A percentile compares a stretch with the other conserved stretches of the same genome.
These are phyloP conservation scores for Akebia trifoliata DNA, from an alignment of 164 flowering plant species.

Conservation along the genomic window DNA sequence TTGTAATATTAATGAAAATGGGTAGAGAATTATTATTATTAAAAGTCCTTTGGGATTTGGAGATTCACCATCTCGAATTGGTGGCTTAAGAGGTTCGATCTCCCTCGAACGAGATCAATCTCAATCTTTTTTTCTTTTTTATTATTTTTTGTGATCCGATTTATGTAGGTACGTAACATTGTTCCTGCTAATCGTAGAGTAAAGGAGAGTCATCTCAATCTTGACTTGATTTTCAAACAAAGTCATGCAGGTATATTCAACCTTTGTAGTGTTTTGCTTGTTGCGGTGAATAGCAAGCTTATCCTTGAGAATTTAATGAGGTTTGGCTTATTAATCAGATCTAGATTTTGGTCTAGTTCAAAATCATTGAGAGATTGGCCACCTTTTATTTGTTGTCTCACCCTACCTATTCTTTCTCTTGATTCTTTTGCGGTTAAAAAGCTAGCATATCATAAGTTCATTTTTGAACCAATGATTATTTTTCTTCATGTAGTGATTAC, in stretches of 20 bases:
- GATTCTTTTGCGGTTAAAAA: constrained; percentile 73
- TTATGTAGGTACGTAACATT: too few species aligned
- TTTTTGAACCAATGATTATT: constrained; percentile 59
- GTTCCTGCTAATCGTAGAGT: too few species aligned
- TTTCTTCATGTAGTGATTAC: constrained; percentile 46
- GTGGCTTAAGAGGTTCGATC: too few species aligned
- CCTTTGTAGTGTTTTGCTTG: constrained; percentile 84
- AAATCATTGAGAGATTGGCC: constrained; percentile 88
- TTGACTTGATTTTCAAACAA: too few species aligned
- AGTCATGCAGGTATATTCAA: constrained; percentile 95
- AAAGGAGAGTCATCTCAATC: too few species aligned
- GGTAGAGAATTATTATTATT: too few species aligned
- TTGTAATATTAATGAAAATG: too few species aligned
- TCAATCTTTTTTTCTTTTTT: too few species aligned
- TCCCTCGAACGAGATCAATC: too few species aligned
- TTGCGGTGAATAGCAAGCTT: constrained; percentile 87
- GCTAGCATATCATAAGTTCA: constrained; percentile 44
- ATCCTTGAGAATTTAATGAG: constrained; percentile 93
- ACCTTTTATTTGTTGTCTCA: constrained; percentile 79
- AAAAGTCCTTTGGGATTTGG: too few species aligned
- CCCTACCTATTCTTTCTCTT: constrained; percentile 63
- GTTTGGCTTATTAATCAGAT: constrained; percentile 80
- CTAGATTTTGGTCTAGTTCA: constrained; percentile 90
- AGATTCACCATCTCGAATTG: too few species aligned
- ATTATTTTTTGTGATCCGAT: too few species aligned